Percentiles rank a stretch among this genome's conserved stretches.
phyloP scores from a whole-genome alignment of 2,329 filamentous ascomycete species.

The Sclerotinia borealis region DNA sequence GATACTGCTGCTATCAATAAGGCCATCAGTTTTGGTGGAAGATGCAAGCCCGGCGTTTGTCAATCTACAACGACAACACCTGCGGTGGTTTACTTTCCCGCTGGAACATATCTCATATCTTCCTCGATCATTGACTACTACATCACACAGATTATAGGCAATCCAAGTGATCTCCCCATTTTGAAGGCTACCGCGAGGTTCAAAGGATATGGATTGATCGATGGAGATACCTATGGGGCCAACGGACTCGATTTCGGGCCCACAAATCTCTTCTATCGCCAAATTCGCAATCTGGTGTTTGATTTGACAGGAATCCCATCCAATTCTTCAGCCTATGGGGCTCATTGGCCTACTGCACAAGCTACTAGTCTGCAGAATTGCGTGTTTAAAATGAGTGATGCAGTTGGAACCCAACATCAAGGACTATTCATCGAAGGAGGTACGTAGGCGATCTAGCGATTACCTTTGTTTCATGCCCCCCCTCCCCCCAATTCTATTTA shows the following conservation, averaged over 20 bases:
- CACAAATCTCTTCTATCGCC: conserved; percentile 62
- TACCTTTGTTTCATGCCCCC: background rate
- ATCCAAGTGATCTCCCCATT: conserved; percentile 48
- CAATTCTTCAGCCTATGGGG: conserved; percentile 32
- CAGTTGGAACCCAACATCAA: conserved; percentile 43
- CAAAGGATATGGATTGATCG: conserved; percentile 69
- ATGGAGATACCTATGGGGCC: conserved; percentile 71
- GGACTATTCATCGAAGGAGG: conserved; percentile 55
- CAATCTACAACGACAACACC: conserved; percentile 44
- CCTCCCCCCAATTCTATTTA: too few relatives aligned
- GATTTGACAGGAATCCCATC: conserved; percentile 40
- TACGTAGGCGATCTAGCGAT: conserved; percentile 8
- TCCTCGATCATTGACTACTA: conserved; percentile 24
- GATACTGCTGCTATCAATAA: conserved; percentile 81
- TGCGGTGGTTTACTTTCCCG: conserved; percentile 26
- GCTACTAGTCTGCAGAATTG: conserved; percentile 58
- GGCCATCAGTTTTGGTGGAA: conserved; percentile 21
- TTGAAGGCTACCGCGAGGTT: conserved; percentile 69
- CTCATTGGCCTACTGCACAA: conserved; percentile 50
- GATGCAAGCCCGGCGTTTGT: conserved; percentile 41
- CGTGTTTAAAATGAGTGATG: conserved; percentile 49
- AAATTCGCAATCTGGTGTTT: conserved; percentile 59
- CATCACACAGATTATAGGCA: conserved; percentile 27
- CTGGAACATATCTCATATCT: conserved; percentile 28
- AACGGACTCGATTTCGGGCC: conserved; percentile 70